phyloP scores from a whole-genome alignment of 1,284 basidiomycete genomes.

The Ganoderma meredithae region DNA sequence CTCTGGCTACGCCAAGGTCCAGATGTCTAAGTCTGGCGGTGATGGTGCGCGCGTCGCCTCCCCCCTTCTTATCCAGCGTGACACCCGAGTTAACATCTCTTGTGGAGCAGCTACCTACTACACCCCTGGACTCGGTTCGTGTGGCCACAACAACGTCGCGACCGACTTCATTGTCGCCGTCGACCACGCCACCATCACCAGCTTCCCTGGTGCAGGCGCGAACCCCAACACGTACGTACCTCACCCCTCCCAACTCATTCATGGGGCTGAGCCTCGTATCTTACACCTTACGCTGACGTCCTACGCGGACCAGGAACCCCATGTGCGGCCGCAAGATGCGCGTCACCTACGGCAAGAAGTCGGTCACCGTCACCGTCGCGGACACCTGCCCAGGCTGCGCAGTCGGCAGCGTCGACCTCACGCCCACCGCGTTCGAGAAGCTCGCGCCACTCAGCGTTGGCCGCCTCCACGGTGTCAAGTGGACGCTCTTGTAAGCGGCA shows the following conservation, averaged over 20 bases:
- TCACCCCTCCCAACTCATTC: not conserved
- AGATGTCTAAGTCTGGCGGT: not conserved
- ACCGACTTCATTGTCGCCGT: constrained; percentile 33
- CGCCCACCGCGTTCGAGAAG: constrained; percentile 48
- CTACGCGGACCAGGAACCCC: constrained; percentile 38
- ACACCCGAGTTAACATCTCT: not conserved
- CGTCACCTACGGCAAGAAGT: constrained; percentile 17
- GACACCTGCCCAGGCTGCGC: constrained; percentile 54
- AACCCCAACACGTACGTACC: constrained; percentile 30
- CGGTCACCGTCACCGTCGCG: constrained; percentile 45
- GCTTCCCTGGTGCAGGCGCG: constrained; percentile 29
- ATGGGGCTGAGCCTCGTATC: no score
- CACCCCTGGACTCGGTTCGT: constrained; percentile 29
- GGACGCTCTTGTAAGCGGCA: constrained; percentile 26
- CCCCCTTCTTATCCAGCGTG: not conserved
- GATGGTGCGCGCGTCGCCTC: not conserved
- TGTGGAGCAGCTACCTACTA: constrained; percentile 27
- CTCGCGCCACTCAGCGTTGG: constrained; percentile 43
- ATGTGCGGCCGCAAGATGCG: constrained; percentile 45
- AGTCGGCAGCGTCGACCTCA: constrained; percentile 50
- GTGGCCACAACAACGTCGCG: constrained; percentile 31
- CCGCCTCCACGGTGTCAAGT: constrained; percentile 34
- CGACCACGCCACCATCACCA: constrained; percentile 24
- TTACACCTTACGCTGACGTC: not conserved
- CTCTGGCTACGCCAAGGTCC: not conserved